A percentile compares a stretch with the other conserved stretches of the same genome.
These are phyloP conservation scores for Fraxinus nigra DNA, from an alignment of 305 asterid genomes.

Conservation along the genomic window DNA sequence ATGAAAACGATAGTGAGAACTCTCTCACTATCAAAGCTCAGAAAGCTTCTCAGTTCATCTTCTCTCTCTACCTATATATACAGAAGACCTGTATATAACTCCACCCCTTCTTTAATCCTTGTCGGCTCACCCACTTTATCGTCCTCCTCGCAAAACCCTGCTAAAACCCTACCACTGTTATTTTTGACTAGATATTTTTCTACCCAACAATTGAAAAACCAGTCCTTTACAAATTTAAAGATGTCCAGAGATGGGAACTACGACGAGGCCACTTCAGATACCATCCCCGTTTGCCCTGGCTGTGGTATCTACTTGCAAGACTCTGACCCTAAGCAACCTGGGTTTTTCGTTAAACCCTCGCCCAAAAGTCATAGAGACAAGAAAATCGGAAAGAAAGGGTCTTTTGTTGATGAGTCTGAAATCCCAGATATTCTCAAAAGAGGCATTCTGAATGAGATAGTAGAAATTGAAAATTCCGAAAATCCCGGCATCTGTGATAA, in stretches of 20 bases:
- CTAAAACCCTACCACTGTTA: conserved; percentile 45
- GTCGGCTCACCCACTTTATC: conserved; percentile 18
- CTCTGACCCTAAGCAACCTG: conserved; percentile 65
- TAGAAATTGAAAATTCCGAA: conserved; percentile 28
- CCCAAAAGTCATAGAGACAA: conserved; percentile 44
- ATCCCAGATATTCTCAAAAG: conserved; percentile 55
- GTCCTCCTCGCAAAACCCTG: conserved; percentile 46
- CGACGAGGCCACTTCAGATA: conserved; percentile 45
- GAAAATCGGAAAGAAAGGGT: conserved; percentile 48
- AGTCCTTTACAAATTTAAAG: conserved; percentile 30
- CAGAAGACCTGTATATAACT: conserved; percentile 29
- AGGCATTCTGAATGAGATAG: conserved; percentile 52
- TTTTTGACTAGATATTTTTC: conserved; percentile 42
- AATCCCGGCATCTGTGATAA: conserved; percentile 25
- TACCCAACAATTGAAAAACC: conserved; percentile 35
- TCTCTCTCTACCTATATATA: conserved; percentile 33
- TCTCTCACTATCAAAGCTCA: conserved; percentile 52
- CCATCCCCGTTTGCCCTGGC: conserved; percentile 65
- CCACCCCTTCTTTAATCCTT: conserved; percentile 14
- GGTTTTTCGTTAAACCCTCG: conserved; percentile 50
- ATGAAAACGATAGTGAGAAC: conserved; percentile 46
- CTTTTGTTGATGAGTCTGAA: conserved; percentile 59
- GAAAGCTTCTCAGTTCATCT: conserved; percentile 44
- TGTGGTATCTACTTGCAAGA: conserved; percentile 86
- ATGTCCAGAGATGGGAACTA: conserved; percentile 75